phyloP scores from a whole-genome alignment of 805 yeast genomes.

The Saccharomyces mikatae region DNA sequence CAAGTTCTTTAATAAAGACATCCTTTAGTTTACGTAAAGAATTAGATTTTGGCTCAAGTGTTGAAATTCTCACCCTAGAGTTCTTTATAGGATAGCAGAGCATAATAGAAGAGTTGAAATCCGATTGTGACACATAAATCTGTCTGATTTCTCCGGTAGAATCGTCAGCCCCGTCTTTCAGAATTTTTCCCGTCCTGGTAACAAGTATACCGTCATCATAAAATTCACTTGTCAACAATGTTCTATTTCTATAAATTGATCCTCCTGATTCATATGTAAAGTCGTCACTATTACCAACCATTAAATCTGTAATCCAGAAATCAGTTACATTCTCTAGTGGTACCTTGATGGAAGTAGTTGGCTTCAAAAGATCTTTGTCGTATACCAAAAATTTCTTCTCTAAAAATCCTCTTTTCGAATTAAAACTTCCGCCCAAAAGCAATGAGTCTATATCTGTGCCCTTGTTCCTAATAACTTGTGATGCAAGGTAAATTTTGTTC shows the following conservation, averaged over 20 bases:
- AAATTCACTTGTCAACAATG: not conserved
- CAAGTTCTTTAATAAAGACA: not conserved
- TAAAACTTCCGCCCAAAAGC: not conserved
- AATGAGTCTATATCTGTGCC: not conserved
- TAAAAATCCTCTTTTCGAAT: not conserved
- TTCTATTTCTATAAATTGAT: not conserved
- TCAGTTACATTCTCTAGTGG: not conserved
- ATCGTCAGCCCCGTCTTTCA: not conserved
- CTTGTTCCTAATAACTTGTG: not conserved
- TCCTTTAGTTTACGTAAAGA: not conserved
- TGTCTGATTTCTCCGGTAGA: not conserved
- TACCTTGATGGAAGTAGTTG: not conserved
- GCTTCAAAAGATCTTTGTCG: not conserved
- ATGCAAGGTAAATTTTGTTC: not conserved
- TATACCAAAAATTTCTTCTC: not conserved
- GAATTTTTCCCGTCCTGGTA: not conserved
- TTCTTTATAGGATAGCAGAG: not conserved
- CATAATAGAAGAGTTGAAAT: not conserved
- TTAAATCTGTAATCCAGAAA: constrained; percentile 1
- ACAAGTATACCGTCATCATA: not conserved
- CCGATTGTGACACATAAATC: not conserved
- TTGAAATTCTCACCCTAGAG: not conserved
- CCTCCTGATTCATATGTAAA: not conserved
- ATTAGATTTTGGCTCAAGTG: not conserved
- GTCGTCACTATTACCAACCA: not conserved